phyloP scores from a whole-genome alignment of 176 grass and related monocot genomes.

The Juncus effusus region DNA sequence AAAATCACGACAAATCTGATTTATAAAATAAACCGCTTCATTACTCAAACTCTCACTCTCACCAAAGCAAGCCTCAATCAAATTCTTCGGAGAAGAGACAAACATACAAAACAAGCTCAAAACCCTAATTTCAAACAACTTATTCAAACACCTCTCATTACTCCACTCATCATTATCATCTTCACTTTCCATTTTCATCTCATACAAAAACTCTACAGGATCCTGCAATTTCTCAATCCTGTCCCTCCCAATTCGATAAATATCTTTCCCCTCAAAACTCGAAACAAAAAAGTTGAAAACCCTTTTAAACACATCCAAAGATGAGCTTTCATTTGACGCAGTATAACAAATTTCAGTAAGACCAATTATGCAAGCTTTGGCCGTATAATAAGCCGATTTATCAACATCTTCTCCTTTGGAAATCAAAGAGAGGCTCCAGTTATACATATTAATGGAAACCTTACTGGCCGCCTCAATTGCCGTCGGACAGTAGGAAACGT shows the following conservation, averaged over 20 bases:
- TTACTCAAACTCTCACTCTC: constrained; percentile 49
- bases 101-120: constrained; percentile 79
- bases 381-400: constrained; percentile 53
- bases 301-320: constrained; percentile 69
- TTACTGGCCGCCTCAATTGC: constrained; percentile 80
- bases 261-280: constrained; percentile 79
- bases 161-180: constrained; percentile 24
- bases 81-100: constrained; percentile 61
- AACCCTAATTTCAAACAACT: constrained; percentile 66
- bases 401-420: constrained; percentile 46
- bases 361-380: constrained; percentile 69
- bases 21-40: constrained; percentile 68
- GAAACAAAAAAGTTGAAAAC: constrained; percentile 82
- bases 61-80: constrained; percentile 74
- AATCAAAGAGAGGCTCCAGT: constrained; percentile 63
- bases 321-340: constrained; percentile 66
- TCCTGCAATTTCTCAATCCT: constrained; percentile 50
- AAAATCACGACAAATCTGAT: constrained; percentile 59
- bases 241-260: constrained; percentile 48
- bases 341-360: constrained; percentile 76
- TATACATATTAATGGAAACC: constrained; percentile 90
- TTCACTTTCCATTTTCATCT: constrained; percentile 48
- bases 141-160: constrained; percentile 27
- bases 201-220: constrained; percentile 43
- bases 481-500: constrained; percentile 74